Base-by-base conservation (phyloP, 345 rosid species). In the Corchorus olitorius region DNA sequence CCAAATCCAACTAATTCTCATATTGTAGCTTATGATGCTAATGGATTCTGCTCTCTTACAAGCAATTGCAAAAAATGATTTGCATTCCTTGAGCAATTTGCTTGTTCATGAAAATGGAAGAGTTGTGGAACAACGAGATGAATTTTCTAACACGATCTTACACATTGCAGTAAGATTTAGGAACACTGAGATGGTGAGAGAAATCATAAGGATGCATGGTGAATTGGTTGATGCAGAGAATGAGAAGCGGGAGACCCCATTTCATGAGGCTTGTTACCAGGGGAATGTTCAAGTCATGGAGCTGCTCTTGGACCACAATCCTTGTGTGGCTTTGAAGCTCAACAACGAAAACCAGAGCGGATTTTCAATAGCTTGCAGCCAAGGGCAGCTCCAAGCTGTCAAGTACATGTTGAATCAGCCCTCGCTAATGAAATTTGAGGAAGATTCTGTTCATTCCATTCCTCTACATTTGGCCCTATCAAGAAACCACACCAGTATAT, bases 261-360 rank as follows among this genome's bases (percentile, higher is more conserved):
- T 88, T 69, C 86, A 86, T 41, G 85, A 81, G 46, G 88, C 88
- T 5, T 83, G 83, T 70, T 71, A 81, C 43, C 80, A 79, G 69
- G 88, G 88, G 80, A 66, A 46, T 70, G 59, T 67, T 55, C 84
- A 75, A 56, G 55, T 86, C 64, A 80, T 77, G 48, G 81, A 11
- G 53, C 6, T 86, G 22, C 58, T 78, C 34, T 79, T 81, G 69
- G 83, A 82, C 58, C 73, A 22, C 0, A 82, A 80, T 50, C 83
- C 80, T 0, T 77, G 76, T 64, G 41, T 19, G n/a, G 5, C 61
- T 17, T 73, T 60, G 33, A 70, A 80, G 76, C 27, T 75, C 33
- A 69, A 65, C 39, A 55, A 77, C 16, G 14, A 60, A 2, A 50
- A 70, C 11, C 37, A 43, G 46, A 86, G 76, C 12, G 83, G 13